Evolutionary conservation across 352 stramenopile genomes (phyloP).

Genomic region (Phytophthora citrophthora): DNA sequence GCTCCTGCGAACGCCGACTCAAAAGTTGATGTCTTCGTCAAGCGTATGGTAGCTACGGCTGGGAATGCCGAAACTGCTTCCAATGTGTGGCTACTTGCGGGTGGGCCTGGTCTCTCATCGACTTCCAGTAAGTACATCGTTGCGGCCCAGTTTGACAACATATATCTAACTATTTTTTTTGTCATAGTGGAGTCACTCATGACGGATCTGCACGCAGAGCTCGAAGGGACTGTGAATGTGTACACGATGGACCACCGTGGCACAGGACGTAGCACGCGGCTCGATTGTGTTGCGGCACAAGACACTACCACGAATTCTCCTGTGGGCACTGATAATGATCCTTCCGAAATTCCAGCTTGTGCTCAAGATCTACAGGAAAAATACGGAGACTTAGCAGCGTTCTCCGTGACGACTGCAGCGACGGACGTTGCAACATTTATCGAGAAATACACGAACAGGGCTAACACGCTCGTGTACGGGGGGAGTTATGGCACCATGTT

Average conservation of each 20-base stretch:
- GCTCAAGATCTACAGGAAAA: background rate
- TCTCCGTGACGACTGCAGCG: background rate
- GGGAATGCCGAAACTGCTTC: background rate
- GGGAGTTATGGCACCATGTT: background rate
- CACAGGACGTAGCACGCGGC: background rate
- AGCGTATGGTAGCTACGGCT: background rate
- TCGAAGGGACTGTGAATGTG: background rate
- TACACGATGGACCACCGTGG: background rate
- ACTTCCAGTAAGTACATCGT: background rate
- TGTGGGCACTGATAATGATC: background rate
- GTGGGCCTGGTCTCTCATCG: background rate
- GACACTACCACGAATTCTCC: background rate
- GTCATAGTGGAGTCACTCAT: background rate
- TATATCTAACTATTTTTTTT: conserved; percentile 4
- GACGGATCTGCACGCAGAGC: background rate
- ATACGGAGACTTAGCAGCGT: background rate
- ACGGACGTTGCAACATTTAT: background rate
- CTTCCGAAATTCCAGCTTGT: background rate
- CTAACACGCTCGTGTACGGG: background rate
- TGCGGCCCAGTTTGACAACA: too few relatives aligned
- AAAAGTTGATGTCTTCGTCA: background rate
- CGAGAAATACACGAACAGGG: background rate
- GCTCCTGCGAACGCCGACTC: background rate
- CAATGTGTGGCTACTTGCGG: background rate
- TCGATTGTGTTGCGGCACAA: background rate